Evolutionary conservation across 164 flowering plant genomes (phyloP), one percentile per base, ranked within the genome.

Genomic region (Stephania yunnanensis): DNA sequence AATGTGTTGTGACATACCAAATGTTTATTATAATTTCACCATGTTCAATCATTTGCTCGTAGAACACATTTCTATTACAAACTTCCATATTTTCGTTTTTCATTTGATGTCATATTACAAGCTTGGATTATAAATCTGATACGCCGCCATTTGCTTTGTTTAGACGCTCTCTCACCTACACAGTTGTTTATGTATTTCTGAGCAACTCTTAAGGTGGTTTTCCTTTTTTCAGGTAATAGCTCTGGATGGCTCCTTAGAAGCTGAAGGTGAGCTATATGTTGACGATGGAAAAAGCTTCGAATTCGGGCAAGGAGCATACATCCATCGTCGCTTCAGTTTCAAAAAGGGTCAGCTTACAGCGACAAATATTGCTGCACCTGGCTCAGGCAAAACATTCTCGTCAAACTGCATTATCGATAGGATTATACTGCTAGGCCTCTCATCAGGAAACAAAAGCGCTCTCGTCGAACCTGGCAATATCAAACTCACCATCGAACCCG

Each of bases 211-310:
- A 50, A 3, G 15, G 53, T 10, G 64, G 44, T 63, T 25, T 73
- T 0, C 64, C n/a, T 71, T 42, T 75, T 31, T 78, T 53, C 68
- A 96, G 98, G 98, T 96, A 76, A 87, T 96, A 22, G 98, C 97
- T 20, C 87, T 94, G 19, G 90, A 96, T 78, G 83, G 91, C 79
- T 88, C 98, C 70, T 78, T 74, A 76, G 87, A 75, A 46, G 99
- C 99, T 20, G 99, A 91, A 86, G 99, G 99, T 52, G 94, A 91
- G 74, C 91, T 96, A 48, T 96, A 96, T 61, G 50, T 94, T 17
- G 98, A 94, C 76, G 99, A 96, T 76, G 98, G 99, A 69, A 91
- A 88, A 85, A 92, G 94, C 87, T 92, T 86, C 79, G 92, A 89
- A 19, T 96, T 92, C 73, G 76, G 81, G 77, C 75, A 84, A 71